Evolutionary conservation across 345 rosid species (phyloP), one percentile per base, ranked within the genome.

Genomic region (Murraya koenigii): DNA sequence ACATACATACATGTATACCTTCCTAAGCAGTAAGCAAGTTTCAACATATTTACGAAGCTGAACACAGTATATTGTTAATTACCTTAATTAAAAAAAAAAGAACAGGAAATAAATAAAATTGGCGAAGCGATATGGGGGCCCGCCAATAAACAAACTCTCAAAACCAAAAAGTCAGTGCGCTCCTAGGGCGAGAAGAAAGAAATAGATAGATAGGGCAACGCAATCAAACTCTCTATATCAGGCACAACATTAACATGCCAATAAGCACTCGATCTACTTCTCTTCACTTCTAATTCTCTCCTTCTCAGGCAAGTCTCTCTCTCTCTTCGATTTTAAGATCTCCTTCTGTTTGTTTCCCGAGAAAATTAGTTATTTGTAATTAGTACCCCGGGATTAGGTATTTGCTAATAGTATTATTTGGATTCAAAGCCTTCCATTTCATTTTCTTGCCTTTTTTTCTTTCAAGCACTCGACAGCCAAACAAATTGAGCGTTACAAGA

Each of bases 191-290:
- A 36, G 66, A 9, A 23, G 61, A 23, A 1, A 58, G 66, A 61
- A 17, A 41, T 3, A 39, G 67, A 73, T 39, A 41, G 77, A 74
- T 74, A 74, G 77, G 77, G 77, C 69, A 41, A 61, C 58, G 39
- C 59, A 41, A 74, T 39, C 67, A 17, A 3, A 26, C 58, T 15
- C 49, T 44, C 22, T 1, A 23, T 7, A 33, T 23, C 33, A 30
- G 60, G 41, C 75, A 33, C 13, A 36, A 8, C 69, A 75, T 56
- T 28, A 26, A 23, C 75, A 32, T 15, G 64, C 62, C 15, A 58
- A 72, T 52, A 60, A 74, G 38, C 52, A 65, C 47, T 66, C 61
- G 64, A 66, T 66, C 78, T 66, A 75, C 78, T 49, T n/a, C 60
- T 38, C 55, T 23, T 58, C 67, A 74, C 32, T 75, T 64, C 78